These are phyloP conservation scores for Stemphylium lycopersici DNA, from an alignment of 2,329 filamentous ascomycete genomes.

Conservation along the genomic window DNA sequence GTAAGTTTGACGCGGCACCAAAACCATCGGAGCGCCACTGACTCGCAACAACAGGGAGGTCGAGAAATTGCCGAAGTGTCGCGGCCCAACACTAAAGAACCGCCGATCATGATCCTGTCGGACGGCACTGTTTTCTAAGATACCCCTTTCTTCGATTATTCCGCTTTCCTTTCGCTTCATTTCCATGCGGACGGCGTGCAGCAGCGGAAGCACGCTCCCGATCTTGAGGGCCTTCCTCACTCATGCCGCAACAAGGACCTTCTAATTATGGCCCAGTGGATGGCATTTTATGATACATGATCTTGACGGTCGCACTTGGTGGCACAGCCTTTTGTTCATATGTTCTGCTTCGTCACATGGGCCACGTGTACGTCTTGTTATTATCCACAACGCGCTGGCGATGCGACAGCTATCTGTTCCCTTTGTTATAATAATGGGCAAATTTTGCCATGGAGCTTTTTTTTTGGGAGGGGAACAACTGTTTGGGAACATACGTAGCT, in stretches of 20 bases:
- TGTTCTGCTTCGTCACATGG: constrained; percentile 13
- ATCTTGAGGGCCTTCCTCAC: constrained; percentile 13
- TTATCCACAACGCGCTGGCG: not conserved
- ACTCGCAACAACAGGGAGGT: constrained; percentile 67
- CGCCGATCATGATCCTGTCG: constrained; percentile 93
- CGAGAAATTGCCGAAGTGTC: constrained; percentile 95
- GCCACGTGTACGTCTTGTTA: constrained; percentile 7
- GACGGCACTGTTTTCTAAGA: constrained; percentile 93
- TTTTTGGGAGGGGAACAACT: not conserved
- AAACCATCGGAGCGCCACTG: constrained; percentile 2
- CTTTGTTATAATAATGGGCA: constrained; percentile 9
- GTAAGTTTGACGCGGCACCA: constrained; percentile 57
- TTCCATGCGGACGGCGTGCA: constrained; percentile 19
- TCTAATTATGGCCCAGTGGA: constrained; percentile 24
- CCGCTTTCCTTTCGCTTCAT: constrained; percentile 32
- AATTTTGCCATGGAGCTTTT: constrained; percentile 5
- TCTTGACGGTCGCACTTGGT: constrained; percentile 35
- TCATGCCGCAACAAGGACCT: constrained; percentile 15
- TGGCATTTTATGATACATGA: constrained; percentile 32
- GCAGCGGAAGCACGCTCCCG: constrained; percentile 24
- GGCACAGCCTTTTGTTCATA: constrained; percentile 29
- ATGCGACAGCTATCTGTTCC: constrained; percentile 3
- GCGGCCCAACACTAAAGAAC: constrained; percentile 93
- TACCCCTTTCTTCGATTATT: constrained; percentile 46
- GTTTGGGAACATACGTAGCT: not conserved